phyloP scores from a whole-genome alignment of 2,329 filamentous ascomycete genomes.

The Berkeleyomyces rouxiae region DNA sequence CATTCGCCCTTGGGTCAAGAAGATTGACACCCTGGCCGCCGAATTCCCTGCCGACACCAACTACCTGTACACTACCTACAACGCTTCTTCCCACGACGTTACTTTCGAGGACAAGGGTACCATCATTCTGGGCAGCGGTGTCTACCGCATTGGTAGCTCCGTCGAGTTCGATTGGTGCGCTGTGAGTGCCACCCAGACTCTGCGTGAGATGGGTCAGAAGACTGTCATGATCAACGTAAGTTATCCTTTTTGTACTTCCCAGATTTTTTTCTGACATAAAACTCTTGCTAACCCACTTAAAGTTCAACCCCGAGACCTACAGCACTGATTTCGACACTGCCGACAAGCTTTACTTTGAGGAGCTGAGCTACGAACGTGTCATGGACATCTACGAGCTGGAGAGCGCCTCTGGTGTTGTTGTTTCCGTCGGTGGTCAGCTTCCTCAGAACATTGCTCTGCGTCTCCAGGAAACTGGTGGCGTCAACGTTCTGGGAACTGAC shows the following conservation, averaged over 20 bases:
- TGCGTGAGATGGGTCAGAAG: slow-evolving; percentile 82
- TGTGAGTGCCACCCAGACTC: slow-evolving; percentile 70
- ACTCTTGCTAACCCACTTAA: slow-evolving; percentile 14
- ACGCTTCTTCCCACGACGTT: slow-evolving; percentile 84
- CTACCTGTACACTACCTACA: slow-evolving; percentile 96
- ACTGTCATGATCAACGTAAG: slow-evolving; percentile 82
- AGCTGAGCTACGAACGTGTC: slow-evolving; percentile 89
- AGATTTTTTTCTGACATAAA: slow-evolving; percentile 22
- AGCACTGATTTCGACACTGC: slow-evolving; percentile 76
- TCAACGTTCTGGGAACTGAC: slow-evolving; percentile 82
- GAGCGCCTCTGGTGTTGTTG: slow-evolving; percentile 67
- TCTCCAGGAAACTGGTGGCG: slow-evolving; percentile 78
- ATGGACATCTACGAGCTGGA: slow-evolving; percentile 99
- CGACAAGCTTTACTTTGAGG: slow-evolving; percentile 91
- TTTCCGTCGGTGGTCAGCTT: slow-evolving; percentile 89
- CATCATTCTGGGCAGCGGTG: slow-evolving; percentile 79
- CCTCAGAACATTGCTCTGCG: slow-evolving; percentile 95
- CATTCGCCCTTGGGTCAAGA: slow-evolving; percentile 61
- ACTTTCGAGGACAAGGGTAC: slow-evolving; percentile 84
- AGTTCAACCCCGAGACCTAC: slow-evolving; percentile 64
- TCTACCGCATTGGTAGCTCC: slow-evolving; percentile 93
- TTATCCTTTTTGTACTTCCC: no score
- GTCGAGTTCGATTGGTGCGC: slow-evolving; percentile 99
- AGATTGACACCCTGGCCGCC: slow-evolving; percentile 90
- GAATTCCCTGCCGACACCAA: slow-evolving; percentile 93